Conservation (phyloP, 1,139 yeast genomes). For the Zhuliangozyma parablackwelliae region DNA sequence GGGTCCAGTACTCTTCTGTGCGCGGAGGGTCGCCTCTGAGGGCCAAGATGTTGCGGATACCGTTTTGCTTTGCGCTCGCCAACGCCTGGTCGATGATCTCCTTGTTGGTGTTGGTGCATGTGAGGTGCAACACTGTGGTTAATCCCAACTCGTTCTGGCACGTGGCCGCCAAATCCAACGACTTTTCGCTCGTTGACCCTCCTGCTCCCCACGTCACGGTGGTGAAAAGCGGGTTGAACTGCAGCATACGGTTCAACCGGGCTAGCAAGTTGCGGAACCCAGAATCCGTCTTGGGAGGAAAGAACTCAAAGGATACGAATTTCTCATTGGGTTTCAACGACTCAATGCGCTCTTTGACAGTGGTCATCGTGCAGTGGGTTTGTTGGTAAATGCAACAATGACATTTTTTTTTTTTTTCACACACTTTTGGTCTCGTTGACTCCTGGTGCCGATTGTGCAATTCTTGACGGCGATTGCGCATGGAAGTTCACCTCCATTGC, state of each 20-base stretch:
- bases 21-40: slow-evolving; percentile 96
- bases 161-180: slow-evolving; percentile 75
- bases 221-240: slow-evolving; percentile 80
- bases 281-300: slow-evolving; percentile 91
- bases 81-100: slow-evolving; percentile 76
- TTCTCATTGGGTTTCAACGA: slow-evolving; percentile 48
- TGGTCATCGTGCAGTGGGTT: slow-evolving; percentile 6
- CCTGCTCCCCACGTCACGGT: slow-evolving; percentile 99
- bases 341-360: slow-evolving; percentile 45
- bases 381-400: background rate
- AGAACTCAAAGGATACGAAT: slow-evolving; percentile 86
- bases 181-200: slow-evolving; percentile 85
- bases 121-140: slow-evolving; percentile 88
- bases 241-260: slow-evolving; percentile 84
- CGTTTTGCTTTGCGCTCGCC: slow-evolving; percentile 62
- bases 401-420: too few relatives aligned
- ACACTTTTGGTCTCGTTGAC: too few relatives aligned
- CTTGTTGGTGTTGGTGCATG: slow-evolving; percentile 90
- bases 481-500: too few relatives aligned
- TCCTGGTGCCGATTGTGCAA: too few relatives aligned
- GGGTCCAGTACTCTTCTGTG: slow-evolving; percentile 64
- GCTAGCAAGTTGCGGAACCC: slow-evolving; percentile 82
- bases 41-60: slow-evolving; percentile 85
- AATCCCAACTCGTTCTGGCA: slow-evolving; percentile 73
- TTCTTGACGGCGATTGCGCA: too few relatives aligned